phyloP scores from a whole-genome alignment of 179 eudicot species.

The Beta lomatogona region DNA sequence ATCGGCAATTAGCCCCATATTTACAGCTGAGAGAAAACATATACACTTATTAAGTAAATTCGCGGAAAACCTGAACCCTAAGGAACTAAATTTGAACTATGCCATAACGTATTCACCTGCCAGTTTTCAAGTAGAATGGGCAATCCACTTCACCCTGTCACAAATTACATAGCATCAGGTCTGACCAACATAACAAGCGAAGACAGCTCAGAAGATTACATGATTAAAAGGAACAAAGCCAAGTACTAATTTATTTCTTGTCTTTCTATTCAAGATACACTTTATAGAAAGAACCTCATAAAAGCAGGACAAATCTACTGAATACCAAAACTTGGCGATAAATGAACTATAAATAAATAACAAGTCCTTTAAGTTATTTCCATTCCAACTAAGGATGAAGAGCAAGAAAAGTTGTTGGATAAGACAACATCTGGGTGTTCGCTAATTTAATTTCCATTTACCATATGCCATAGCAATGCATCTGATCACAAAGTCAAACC shows the following conservation, averaged over 20 bases:
- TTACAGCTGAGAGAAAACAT: conserved; percentile 63
- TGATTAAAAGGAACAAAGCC: background rate
- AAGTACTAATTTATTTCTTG: background rate
- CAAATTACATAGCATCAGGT: conserved; percentile 28
- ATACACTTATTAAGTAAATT: background rate
- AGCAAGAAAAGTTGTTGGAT: conserved; percentile 1
- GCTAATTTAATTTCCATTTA: background rate
- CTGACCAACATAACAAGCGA: background rate
- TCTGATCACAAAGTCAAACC: background rate
- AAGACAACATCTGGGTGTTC: background rate
- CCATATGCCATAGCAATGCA: background rate
- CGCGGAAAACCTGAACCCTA: background rate
- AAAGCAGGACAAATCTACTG: background rate
- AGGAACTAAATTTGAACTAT: background rate
- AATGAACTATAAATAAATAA: background rate
- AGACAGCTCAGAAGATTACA: background rate
- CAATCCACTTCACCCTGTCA: conserved; percentile 90
- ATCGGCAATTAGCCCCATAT: conserved; percentile 89
- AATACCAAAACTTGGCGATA: background rate
- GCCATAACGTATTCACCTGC: conserved; percentile 58
- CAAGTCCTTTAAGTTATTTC: background rate
- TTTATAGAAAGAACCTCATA: background rate
- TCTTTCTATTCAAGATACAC: background rate
- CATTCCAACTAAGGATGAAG: background rate
- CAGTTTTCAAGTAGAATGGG: conserved; percentile 95